A percentile compares a stretch with the other conserved stretches of the same genome.
Conservation (phyloP, 306 rosid genomes). For the Pyrus bretschneideri region DNA sequence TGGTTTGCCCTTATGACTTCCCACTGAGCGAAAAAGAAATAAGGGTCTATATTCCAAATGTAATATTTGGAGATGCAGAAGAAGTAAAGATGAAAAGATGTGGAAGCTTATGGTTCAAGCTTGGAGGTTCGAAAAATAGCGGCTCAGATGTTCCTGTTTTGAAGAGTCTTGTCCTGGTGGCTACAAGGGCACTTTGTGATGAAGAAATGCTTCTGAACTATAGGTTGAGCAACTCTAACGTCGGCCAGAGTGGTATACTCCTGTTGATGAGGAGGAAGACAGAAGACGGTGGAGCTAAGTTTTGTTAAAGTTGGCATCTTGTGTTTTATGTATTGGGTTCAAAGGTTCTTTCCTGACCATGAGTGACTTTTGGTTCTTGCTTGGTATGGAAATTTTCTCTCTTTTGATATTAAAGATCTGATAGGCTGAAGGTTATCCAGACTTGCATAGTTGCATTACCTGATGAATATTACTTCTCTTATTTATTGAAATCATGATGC, state of each 20-base stretch:
- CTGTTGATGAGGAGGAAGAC: constrained; percentile 91
- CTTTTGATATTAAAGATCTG: background rate
- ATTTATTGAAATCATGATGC: background rate
- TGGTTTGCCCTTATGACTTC: constrained; percentile 90
- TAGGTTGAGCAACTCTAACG: constrained; percentile 78
- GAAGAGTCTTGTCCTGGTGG: constrained; percentile 65
- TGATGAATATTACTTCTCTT: background rate
- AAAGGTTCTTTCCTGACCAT: background rate
- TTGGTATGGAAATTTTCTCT: background rate
- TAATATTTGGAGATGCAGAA: constrained; percentile 51
- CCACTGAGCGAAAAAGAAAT: constrained; percentile 63
- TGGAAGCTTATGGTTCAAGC: constrained; percentile 89
- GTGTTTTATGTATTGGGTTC: background rate
- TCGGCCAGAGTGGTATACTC: constrained; percentile 71
- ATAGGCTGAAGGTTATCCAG: background rate
- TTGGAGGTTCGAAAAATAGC: constrained; percentile 37
- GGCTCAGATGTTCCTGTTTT: constrained; percentile 46
- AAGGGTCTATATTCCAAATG: constrained; percentile 73
- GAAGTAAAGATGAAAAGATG: constrained; percentile 66
- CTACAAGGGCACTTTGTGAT: constrained; percentile 63
- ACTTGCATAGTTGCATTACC: background rate
- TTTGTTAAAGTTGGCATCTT: background rate
- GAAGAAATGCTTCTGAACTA: constrained; percentile 85
- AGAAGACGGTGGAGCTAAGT: constrained; percentile 77
- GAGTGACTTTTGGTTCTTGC: background rate